Conservation (phyloP, 2,329 filamentous ascomycete species). For the Fusarium sp. region DNA sequence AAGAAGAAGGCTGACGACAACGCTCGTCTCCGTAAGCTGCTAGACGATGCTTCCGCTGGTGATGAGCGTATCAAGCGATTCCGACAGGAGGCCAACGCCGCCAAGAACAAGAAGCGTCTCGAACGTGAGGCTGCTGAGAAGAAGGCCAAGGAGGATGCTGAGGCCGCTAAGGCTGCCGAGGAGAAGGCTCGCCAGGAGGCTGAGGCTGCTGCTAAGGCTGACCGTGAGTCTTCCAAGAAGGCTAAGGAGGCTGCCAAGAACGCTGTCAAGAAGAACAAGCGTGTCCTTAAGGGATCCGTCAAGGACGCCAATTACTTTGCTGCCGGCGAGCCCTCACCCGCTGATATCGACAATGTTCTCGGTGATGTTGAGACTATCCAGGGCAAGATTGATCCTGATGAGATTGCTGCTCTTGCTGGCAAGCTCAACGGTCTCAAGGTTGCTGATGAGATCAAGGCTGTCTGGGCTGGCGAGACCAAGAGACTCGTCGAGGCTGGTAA, state of each 20-base stretch:
- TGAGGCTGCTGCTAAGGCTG: constrained; percentile 86
- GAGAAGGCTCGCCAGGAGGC: constrained; percentile 84
- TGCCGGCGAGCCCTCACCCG: constrained; percentile 77
- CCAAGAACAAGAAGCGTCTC: constrained; percentile 94
- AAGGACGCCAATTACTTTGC: constrained; percentile 99
- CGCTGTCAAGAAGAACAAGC: constrained; percentile 99
- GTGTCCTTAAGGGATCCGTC: constrained; percentile 90
- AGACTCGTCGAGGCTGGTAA: constrained; percentile 85
- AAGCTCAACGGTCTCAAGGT: constrained; percentile 86
- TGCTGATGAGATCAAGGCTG: constrained; percentile 84
- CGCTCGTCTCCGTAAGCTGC: constrained; percentile 85
- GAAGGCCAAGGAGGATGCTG: constrained; percentile 85
- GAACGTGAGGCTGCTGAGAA: constrained; percentile 94
- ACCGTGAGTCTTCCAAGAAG: constrained; percentile 90
- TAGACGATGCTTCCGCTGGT: constrained; percentile 85
- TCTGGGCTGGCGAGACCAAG: constrained; percentile 83
- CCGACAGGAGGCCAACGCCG: constrained; percentile 88
- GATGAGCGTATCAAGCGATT: constrained; percentile 99
- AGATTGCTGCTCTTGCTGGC: constrained; percentile 84
- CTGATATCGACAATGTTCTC: constrained; percentile 84
- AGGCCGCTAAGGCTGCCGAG: constrained; percentile 85
- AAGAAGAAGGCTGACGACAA: constrained; percentile 99
- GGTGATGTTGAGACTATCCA: constrained; percentile 89
- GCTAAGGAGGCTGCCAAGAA: constrained; percentile 99
- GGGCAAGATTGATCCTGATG: constrained; percentile 88